A percentile compares a stretch with the other conserved stretches of the same genome.
phyloP scores from a whole-genome alignment of 1,284 basidiomycete species.

The Pholiota adiposa region DNA sequence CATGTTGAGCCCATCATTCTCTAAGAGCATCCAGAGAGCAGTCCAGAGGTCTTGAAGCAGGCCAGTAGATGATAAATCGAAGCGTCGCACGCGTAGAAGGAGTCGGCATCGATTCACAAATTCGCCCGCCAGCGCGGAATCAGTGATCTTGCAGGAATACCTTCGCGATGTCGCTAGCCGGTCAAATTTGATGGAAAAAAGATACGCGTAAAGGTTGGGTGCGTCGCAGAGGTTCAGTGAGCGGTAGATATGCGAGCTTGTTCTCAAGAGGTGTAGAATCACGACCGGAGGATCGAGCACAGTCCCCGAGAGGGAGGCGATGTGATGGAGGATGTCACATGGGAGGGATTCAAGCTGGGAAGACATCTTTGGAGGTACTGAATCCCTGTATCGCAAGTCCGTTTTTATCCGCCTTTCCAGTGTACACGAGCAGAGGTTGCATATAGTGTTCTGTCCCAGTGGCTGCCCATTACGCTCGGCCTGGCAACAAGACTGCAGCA shows the following conservation, averaged over 20 bases:
- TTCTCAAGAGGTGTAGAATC: slow-evolving; percentile 47
- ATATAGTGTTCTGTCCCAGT: neutral
- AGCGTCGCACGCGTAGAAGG: slow-evolving; percentile 45
- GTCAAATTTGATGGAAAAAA: slow-evolving; percentile 64
- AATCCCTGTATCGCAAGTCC: neutral
- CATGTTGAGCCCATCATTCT: slow-evolving; percentile 49
- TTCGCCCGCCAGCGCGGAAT: slow-evolving; percentile 52
- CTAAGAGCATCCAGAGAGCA: slow-evolving; percentile 54
- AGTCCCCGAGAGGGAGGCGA: slow-evolving; percentile 49
- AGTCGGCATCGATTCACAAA: slow-evolving; percentile 46
- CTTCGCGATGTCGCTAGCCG: slow-evolving; percentile 42
- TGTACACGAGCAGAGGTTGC: neutral
- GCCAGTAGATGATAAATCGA: slow-evolving; percentile 32
- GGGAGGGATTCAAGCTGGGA: slow-evolving; percentile 51
- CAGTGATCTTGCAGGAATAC: slow-evolving; percentile 33
- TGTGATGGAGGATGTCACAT: slow-evolving; percentile 53
- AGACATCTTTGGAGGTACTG: slow-evolving; percentile 34
- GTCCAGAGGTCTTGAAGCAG: slow-evolving; percentile 53
- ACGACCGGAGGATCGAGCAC: slow-evolving; percentile 39
- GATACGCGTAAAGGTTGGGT: slow-evolving; percentile 63
- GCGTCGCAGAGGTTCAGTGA: slow-evolving; percentile 47
- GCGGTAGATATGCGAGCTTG: slow-evolving; percentile 46
- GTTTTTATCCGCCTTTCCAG: slow-evolving; percentile 10
- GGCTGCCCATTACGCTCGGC: slow-evolving; percentile 1
- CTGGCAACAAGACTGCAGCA: neutral